Conservation (phyloP, 768 basidiomycete species). For the Rhodotorula paludigena region DNA sequence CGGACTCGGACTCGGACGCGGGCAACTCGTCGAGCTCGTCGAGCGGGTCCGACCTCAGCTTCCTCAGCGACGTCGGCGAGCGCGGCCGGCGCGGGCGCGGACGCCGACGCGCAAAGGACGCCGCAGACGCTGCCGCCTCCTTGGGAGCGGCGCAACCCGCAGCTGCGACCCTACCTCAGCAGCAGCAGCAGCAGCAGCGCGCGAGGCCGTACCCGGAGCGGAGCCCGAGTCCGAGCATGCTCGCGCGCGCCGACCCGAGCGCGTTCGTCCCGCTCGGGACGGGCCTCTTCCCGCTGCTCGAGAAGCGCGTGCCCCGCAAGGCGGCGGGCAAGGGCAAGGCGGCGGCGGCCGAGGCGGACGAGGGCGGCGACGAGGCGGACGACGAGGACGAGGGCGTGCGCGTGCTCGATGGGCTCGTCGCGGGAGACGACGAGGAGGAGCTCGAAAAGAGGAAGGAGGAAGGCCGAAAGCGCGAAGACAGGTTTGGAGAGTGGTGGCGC, state of each 20-base stretch:
- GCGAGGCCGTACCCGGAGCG: conserved; percentile 27
- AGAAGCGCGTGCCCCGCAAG: neutral
- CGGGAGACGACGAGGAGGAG: conserved; percentile 6
- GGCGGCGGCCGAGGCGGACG: neutral
- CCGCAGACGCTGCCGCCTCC: neutral
- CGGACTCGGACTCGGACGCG: conserved; percentile 9
- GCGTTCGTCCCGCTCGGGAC: conserved; percentile 28
- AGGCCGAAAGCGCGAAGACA: conserved; percentile 18
- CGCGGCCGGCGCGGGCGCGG: conserved; percentile 9
- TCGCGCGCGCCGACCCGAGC: conserved; percentile 15
- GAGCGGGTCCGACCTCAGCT: conserved; percentile 12
- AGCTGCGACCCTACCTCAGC: neutral
- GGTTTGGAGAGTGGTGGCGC: conserved; percentile 39
- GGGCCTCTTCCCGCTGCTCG: conserved; percentile 28
- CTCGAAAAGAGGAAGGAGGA: neutral
- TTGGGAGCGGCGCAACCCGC: neutral
- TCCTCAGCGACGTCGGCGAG: conserved; percentile 5
- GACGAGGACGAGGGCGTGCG: neutral
- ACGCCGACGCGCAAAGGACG: neutral
- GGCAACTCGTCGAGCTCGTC: conserved; percentile 1
- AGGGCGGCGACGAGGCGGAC: neutral
- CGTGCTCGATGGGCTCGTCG: conserved; percentile 6
- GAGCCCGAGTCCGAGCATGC: conserved; percentile 13
- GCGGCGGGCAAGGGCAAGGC: conserved; percentile 1
- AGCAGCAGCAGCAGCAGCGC: neutral